These are phyloP conservation scores for Comarum palustre DNA, from an alignment of 306 rosid genomes.

Conservation along the genomic window DNA sequence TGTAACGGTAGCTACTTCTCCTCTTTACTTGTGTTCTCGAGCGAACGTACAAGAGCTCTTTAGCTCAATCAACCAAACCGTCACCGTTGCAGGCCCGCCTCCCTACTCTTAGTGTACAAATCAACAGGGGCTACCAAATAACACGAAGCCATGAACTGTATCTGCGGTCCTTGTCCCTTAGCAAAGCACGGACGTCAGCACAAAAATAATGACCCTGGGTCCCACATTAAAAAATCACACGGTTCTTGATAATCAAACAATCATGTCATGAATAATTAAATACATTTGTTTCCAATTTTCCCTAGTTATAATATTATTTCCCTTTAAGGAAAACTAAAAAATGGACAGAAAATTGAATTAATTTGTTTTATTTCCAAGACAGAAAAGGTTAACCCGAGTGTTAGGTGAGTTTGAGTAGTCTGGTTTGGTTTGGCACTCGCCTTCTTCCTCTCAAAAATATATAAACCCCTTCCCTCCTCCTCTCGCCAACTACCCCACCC, in stretches of 20 bases:
- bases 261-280: neutral
- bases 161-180: neutral
- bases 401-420: slow-evolving; percentile 65
- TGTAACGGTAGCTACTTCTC: too few species aligned
- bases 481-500: slow-evolving; percentile 25
- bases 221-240: neutral
- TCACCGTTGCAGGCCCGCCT: too few species aligned
- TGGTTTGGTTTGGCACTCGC: slow-evolving; percentile 46
- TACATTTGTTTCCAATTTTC: neutral
- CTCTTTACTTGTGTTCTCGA: too few species aligned
- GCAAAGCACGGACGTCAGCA: neutral
- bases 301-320: neutral
- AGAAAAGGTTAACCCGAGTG: slow-evolving; percentile 26
- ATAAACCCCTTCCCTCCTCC: slow-evolving; percentile 14
- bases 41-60: too few species aligned
- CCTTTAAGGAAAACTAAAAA: neutral
- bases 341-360: too few species aligned
- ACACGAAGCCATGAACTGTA: too few species aligned
- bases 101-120: too few species aligned
- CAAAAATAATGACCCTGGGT: neutral
- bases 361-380: neutral
- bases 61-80: too few species aligned
- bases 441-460: slow-evolving; percentile 8
- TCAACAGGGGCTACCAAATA: too few species aligned
- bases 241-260: neutral